phyloP scores from a whole-genome alignment of 163 green algal genomes.

The Chlamydomonas reinhardtii region DNA sequence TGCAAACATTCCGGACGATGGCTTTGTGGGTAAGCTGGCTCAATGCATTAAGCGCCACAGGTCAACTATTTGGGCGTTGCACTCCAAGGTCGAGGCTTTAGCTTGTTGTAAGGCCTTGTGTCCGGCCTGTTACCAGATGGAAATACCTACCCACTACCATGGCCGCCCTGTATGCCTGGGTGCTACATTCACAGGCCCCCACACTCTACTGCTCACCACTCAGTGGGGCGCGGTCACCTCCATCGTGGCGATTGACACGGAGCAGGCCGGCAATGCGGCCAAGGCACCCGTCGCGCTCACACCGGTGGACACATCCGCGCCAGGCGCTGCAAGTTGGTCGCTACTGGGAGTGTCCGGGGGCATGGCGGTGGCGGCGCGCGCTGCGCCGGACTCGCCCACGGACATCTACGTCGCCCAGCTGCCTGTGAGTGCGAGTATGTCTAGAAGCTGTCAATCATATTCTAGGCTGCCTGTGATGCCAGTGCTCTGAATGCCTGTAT shows the following conservation, averaged over 20 bases:
- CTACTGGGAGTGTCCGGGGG: constrained; percentile 30
- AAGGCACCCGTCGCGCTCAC: constrained; percentile 21
- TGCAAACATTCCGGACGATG: constrained; percentile 54
- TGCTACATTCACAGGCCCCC: constrained; percentile 21
- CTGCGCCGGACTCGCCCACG: background rate
- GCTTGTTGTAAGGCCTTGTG: no score
- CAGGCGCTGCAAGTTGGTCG: constrained; percentile 18
- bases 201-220: constrained; percentile 78
- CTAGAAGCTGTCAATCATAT: no score
- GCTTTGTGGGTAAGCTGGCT: constrained; percentile 56
- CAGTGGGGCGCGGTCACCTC: constrained; percentile 79
- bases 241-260: constrained; percentile 68
- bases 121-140: no score
- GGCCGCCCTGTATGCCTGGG: no score
- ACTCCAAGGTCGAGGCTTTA: no score
- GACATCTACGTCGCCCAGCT: background rate
- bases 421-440: background rate
- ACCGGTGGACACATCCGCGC: background rate
- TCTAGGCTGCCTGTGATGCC: no score
- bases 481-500: no score
- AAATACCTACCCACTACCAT: no score
- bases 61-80: no score
- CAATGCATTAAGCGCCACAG: no score
- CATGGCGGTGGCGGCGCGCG: constrained; percentile 6
- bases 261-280: background rate